Evolutionary conservation across 2,329 filamentous ascomycete genomes (phyloP).

Genomic region (Curvularia sp.): DNA sequence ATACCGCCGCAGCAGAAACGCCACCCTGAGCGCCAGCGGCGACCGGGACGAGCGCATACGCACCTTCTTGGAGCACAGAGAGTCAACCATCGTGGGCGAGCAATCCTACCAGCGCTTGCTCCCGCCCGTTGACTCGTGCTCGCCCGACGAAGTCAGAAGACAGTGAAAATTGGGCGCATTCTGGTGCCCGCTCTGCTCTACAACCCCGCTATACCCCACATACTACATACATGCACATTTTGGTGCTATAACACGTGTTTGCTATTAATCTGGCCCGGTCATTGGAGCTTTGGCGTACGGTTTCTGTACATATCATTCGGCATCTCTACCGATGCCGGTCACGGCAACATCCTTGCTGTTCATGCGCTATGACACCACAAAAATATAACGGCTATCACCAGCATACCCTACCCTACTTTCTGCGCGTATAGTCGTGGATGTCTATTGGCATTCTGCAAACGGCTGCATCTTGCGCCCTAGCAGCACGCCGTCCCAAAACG

Average conservation of each 20-base stretch:
- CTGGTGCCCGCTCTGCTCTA: conserved; percentile 12
- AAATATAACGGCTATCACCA: conserved; percentile 26
- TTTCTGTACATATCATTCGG: conserved; percentile 33
- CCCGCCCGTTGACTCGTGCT: conserved; percentile 55
- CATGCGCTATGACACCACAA: conserved; percentile 36
- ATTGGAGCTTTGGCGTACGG: conserved; percentile 27
- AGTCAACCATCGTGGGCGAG: conserved; percentile 51
- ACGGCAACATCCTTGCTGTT: conserved; percentile 23
- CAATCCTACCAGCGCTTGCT: conserved; percentile 56
- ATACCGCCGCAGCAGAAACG: conserved; percentile 62
- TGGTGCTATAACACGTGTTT: conserved; percentile 18
- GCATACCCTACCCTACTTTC: not conserved
- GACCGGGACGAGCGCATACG: conserved; percentile 67
- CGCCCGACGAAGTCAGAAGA: conserved; percentile 51
- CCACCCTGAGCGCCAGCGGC: conserved; percentile 55
- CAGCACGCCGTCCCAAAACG: not conserved
- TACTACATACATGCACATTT: conserved; percentile 12
- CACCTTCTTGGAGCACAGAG: conserved; percentile 70
- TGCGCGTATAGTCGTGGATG: not conserved
- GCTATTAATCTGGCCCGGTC: conserved; percentile 12
- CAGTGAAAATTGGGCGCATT: conserved; percentile 29
- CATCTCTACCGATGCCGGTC: conserved; percentile 17
- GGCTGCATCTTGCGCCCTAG: not conserved
- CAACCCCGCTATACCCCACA: conserved; percentile 9
- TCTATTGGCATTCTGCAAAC: not conserved